These are phyloP conservation scores for Trypanosoma lewisi DNA, from an alignment of 208 protist species.

Conservation along the genomic window DNA sequence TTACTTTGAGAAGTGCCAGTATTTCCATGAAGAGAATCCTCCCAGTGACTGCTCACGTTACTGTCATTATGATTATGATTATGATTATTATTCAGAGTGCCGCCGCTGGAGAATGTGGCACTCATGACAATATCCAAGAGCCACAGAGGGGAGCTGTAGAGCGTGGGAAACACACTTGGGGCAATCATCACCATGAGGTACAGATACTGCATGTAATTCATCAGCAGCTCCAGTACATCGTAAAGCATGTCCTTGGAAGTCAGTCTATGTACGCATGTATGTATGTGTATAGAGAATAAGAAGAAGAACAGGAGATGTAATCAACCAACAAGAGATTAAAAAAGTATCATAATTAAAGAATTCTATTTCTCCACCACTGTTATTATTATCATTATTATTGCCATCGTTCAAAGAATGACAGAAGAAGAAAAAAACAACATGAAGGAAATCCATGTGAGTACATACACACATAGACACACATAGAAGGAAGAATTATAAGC, in stretches of 20 bases:
- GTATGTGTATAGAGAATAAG: not conserved
- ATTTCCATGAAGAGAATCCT: not conserved
- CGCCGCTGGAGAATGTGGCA: constrained; percentile 1
- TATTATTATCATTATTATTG: too few relatives aligned
- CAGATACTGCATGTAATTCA: constrained; percentile 34
- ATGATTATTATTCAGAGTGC: not conserved
- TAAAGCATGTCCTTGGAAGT: constrained; percentile 11
- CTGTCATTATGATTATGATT: not conserved
- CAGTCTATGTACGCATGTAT: not conserved
- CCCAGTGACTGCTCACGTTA: not conserved
- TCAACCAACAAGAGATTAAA: not conserved
- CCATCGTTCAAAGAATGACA: too few relatives aligned
- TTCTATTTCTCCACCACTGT: too few relatives aligned
- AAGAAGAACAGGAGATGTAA: too few relatives aligned
- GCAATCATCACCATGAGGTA: constrained; percentile 23
- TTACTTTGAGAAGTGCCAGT: not conserved
- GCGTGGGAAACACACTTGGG: constrained; percentile 27
- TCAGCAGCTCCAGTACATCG: constrained; percentile 32
- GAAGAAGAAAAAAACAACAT: too few relatives aligned
- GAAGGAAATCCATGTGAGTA: too few relatives aligned
- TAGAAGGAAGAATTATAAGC: too few relatives aligned
- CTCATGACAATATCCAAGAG: constrained; percentile 17
- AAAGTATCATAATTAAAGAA: too few relatives aligned
- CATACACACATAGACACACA: too few relatives aligned
- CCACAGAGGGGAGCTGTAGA: constrained; percentile 22